A percentile compares a stretch with the other conserved stretches of the same genome.
These are phyloP conservation scores for Phytophthora pistaciae DNA, from an alignment of 352 stramenopile genomes.

Conservation along the genomic window DNA sequence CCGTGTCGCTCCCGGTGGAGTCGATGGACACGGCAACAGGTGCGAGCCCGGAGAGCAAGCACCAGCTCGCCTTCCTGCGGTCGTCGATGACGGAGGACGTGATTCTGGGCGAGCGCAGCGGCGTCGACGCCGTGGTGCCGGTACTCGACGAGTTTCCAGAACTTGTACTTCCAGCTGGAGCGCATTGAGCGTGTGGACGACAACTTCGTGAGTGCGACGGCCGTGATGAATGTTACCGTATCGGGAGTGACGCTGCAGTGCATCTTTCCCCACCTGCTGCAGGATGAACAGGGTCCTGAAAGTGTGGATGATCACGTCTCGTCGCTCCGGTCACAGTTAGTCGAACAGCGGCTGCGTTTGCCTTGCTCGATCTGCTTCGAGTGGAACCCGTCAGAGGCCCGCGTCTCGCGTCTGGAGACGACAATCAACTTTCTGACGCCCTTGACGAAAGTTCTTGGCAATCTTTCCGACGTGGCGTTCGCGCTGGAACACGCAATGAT, in stretches of 20 bases:
- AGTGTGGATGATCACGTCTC: background rate
- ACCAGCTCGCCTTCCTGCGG: conserved; percentile 34
- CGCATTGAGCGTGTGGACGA: conserved; percentile 21
- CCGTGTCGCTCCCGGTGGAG: background rate
- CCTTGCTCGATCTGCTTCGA: conserved; percentile 16
- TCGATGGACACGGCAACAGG: background rate
- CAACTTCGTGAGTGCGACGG: conserved; percentile 3
- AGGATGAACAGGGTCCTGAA: background rate
- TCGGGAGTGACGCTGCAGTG: background rate
- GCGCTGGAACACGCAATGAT: conserved; percentile 26
- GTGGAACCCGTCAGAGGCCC: conserved; percentile 1
- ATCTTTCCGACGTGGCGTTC: conserved; percentile 8
- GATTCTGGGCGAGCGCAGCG: conserved; percentile 19
- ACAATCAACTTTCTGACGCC: conserved; percentile 20
- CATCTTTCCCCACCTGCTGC: background rate
- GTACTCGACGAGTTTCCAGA: conserved; percentile 27
- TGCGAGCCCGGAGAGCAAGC: conserved; percentile 1
- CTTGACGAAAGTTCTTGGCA: conserved; percentile 2
- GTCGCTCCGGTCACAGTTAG: background rate
- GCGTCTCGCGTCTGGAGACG: conserved; percentile 12
- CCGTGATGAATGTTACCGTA: background rate
- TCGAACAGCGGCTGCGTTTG: background rate
- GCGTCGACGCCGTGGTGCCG: conserved; percentile 15
- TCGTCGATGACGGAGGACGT: conserved; percentile 32
- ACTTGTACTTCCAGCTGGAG: conserved; percentile 38